Evolutionary conservation across 1,139 yeast genomes (phyloP).

Genomic region (Candida glucosophila): DNA sequence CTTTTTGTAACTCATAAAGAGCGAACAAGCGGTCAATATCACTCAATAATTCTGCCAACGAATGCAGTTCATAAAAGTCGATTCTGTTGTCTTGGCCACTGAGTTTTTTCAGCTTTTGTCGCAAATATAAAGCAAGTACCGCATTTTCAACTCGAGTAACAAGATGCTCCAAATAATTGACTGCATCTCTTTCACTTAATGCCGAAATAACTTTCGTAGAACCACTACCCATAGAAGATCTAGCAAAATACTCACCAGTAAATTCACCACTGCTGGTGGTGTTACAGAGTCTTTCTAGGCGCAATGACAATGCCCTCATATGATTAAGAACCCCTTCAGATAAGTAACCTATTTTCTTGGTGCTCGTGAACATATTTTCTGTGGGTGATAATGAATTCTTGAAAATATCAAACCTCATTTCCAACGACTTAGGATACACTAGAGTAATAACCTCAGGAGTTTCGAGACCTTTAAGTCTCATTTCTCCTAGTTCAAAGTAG

Average conservation of each 20-base stretch:
- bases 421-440: slow-evolving; percentile 61
- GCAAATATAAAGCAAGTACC: slow-evolving; percentile 25
- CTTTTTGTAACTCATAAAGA: no score
- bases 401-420: slow-evolving; percentile 45
- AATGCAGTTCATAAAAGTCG: slow-evolving; percentile 13
- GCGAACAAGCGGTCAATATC: slow-evolving; percentile 10
- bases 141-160: slow-evolving; percentile 58
- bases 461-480: slow-evolving; percentile 88
- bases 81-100: slow-evolving; percentile 18
- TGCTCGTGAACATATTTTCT: slow-evolving; percentile 10
- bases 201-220: slow-evolving; percentile 14
- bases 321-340: slow-evolving; percentile 39
- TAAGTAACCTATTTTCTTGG: slow-evolving; percentile 29
- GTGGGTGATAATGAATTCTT: slow-evolving; percentile 18
- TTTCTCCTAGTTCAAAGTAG: slow-evolving; percentile 73
- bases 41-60: slow-evolving; percentile 18
- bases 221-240: slow-evolving; percentile 18
- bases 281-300: slow-evolving; percentile 43
- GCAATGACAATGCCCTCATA: slow-evolving; percentile 38
- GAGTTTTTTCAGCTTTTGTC: slow-evolving; percentile 22
- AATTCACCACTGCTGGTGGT: slow-evolving; percentile 20
- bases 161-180: slow-evolving; percentile 51
- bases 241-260: slow-evolving; percentile 20
- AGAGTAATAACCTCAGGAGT: slow-evolving; percentile 83
- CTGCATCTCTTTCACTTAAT: slow-evolving; percentile 27